A percentile compares a stretch with the other conserved stretches of the same genome.
Evolutionary conservation across 169 alveolate genomes (phyloP).

Genomic region (Cryptosporidium sp.): DNA sequence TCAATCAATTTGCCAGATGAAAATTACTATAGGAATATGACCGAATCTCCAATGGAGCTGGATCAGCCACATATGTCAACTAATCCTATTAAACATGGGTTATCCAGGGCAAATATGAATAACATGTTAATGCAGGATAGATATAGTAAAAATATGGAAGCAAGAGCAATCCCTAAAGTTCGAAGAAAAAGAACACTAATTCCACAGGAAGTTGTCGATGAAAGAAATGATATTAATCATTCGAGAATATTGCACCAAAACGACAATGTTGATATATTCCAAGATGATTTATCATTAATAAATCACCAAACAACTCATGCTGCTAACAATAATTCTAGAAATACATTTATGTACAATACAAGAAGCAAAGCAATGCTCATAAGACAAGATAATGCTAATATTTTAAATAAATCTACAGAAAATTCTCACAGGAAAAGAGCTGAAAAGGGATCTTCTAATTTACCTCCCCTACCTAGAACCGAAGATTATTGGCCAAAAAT

Average conservation of each 20-base stretch:
- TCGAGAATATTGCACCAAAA: neutral
- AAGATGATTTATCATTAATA: slow-evolving; percentile 50
- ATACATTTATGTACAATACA: slow-evolving; percentile 19
- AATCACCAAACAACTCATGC: neutral
- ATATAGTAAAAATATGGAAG: slow-evolving; percentile 11
- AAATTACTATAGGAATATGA: slow-evolving; percentile 66
- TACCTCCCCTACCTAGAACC: slow-evolving; percentile 71
- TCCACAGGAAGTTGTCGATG: neutral
- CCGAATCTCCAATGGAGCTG: slow-evolving; percentile 57
- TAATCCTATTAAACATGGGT: slow-evolving; percentile 53
- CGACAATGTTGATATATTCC: slow-evolving; percentile 42
- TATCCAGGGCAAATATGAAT: slow-evolving; percentile 21
- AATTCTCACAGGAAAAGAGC: neutral
- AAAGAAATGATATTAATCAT: neutral
- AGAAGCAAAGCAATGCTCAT: slow-evolving; percentile 24
- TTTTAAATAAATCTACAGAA: neutral
- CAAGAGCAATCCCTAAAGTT: slow-evolving; percentile 7
- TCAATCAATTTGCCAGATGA: slow-evolving; percentile 59
- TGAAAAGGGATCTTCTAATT: slow-evolving; percentile 58
- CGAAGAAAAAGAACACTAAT: slow-evolving; percentile 41
- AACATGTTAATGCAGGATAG: slow-evolving; percentile 32
- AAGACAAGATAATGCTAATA: slow-evolving; percentile 3
- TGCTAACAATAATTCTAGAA: neutral
- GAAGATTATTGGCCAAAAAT: slow-evolving; percentile 75
- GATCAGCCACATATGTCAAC: slow-evolving; percentile 67